Evolutionary conservation across 2,329 filamentous ascomycete species (phyloP).

Genomic region (Colletotrichum lindemuthianum): DNA sequence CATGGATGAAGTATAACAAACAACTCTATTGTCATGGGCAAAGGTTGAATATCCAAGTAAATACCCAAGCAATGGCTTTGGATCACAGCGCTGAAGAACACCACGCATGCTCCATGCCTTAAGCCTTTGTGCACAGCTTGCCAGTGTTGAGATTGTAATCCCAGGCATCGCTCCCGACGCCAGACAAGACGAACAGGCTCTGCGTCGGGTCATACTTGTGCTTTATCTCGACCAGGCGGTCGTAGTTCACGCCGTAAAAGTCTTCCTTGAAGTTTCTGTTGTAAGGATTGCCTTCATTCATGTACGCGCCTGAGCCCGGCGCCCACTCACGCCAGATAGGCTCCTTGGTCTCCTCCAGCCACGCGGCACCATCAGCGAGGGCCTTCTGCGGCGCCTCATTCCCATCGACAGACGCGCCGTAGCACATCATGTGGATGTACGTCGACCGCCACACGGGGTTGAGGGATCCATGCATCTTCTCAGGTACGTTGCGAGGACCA

Average conservation of each 20-base stretch:
- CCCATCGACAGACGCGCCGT: slow-evolving; percentile 12
- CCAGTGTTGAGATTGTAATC: slow-evolving; percentile 30
- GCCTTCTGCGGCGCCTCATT: slow-evolving; percentile 38
- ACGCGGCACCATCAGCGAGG: slow-evolving; percentile 37
- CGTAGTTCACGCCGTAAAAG: slow-evolving; percentile 44
- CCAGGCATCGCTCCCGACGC: slow-evolving; percentile 43
- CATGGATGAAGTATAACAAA: background rate
- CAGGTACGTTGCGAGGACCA: slow-evolving; percentile 20
- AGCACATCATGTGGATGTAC: slow-evolving; percentile 46
- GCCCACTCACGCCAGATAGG: slow-evolving; percentile 41
- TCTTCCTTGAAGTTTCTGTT: slow-evolving; percentile 43
- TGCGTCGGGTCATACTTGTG: slow-evolving; percentile 43
- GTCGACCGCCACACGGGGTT: slow-evolving; percentile 58
- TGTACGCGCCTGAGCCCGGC: slow-evolving; percentile 41
- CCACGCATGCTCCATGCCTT: too few species aligned
- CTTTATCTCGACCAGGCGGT: slow-evolving; percentile 42
- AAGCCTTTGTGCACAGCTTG: slow-evolving; percentile 18
- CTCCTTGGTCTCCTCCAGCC: slow-evolving; percentile 42
- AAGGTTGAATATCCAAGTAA: too few species aligned
- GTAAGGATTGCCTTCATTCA: slow-evolving; percentile 45
- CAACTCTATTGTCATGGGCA: background rate
- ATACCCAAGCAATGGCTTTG: too few species aligned
- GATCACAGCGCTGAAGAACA: too few species aligned
- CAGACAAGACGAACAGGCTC: slow-evolving; percentile 42
- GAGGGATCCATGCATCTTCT: slow-evolving; percentile 40